phyloP scores from a whole-genome alignment of 2,329 filamentous ascomycete genomes.

The Ophiostoma tasmaniense region DNA sequence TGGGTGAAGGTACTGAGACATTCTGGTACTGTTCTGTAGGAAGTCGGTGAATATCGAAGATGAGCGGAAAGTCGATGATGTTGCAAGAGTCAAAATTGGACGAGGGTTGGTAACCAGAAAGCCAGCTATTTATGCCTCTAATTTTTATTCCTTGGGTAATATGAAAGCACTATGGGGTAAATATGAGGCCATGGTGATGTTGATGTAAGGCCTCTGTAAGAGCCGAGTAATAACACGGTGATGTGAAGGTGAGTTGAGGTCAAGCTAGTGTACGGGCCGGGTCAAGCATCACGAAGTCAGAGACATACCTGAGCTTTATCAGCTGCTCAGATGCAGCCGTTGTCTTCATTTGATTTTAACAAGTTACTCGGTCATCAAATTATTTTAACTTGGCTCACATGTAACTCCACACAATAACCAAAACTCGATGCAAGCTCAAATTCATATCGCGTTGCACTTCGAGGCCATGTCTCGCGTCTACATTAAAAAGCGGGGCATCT shows the following conservation, averaged over 20 bases:
- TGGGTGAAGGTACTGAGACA: constrained; percentile 38
- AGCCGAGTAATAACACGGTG: background rate
- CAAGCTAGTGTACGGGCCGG: background rate
- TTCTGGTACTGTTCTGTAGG: background rate
- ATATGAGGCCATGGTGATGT: background rate
- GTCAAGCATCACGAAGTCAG: background rate
- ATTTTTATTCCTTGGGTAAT: background rate
- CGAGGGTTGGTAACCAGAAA: background rate
- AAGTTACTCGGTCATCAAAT: background rate
- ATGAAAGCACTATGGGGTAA: background rate
- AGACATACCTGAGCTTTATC: background rate
- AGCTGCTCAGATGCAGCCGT: background rate
- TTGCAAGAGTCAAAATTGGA: background rate
- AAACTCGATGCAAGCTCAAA: background rate
- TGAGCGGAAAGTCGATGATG: background rate
- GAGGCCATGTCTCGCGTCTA: too few species aligned
- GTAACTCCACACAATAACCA: too few species aligned
- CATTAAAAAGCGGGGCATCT: too few species aligned
- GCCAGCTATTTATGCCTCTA: background rate
- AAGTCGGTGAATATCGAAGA: background rate
- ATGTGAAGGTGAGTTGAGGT: background rate
- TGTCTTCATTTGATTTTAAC: background rate
- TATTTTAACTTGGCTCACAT: background rate
- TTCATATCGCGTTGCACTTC: too few species aligned
- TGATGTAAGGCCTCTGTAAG: background rate